A percentile compares a stretch with the other conserved stretches of the same genome.
These are phyloP conservation scores for Sideroxylon spinosum DNA, from an alignment of 179 eudicot species.

Conservation along the genomic window DNA sequence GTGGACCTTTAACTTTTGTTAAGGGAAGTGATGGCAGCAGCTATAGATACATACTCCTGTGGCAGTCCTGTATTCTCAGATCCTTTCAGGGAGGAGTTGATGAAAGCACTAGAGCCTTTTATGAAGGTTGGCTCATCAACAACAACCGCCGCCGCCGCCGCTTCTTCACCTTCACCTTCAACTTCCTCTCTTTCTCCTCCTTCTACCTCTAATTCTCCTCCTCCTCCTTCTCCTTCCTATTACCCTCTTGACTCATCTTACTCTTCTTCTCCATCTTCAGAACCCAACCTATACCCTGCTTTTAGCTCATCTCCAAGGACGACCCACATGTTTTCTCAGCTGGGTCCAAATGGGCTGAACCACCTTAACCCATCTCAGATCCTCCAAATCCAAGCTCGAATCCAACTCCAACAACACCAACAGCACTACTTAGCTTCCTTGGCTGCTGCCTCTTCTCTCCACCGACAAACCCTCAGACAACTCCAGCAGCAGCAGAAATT, in stretches of 20 bases:
- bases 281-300: conserved; percentile 19
- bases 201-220: conserved; percentile 1
- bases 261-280: conserved; percentile 17
- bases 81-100: conserved; percentile 66
- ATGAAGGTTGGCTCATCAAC: conserved; percentile 53
- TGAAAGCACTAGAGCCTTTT: conserved; percentile 90
- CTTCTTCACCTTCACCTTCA: conserved; percentile 10
- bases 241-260: conserved; percentile 9
- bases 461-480: neutral
- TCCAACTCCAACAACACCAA: conserved; percentile 37
- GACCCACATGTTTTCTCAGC: conserved; percentile 28
- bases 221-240: neutral
- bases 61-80: conserved; percentile 32
- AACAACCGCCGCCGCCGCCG: neutral
- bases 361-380: conserved; percentile 48
- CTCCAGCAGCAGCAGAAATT: too few species aligned
- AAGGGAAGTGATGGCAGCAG: conserved; percentile 46
- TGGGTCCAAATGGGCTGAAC: conserved; percentile 32
- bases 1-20: neutral
- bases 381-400: conserved; percentile 48
- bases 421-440: conserved; percentile 17
- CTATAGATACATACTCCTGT: conserved; percentile 47
- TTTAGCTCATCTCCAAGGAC: conserved; percentile 23
- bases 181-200: conserved; percentile 10
- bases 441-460: neutral